Evolutionary conservation across 1,284 basidiomycete genomes (phyloP).

Genomic region (Apiotrichum gamsii): DNA sequence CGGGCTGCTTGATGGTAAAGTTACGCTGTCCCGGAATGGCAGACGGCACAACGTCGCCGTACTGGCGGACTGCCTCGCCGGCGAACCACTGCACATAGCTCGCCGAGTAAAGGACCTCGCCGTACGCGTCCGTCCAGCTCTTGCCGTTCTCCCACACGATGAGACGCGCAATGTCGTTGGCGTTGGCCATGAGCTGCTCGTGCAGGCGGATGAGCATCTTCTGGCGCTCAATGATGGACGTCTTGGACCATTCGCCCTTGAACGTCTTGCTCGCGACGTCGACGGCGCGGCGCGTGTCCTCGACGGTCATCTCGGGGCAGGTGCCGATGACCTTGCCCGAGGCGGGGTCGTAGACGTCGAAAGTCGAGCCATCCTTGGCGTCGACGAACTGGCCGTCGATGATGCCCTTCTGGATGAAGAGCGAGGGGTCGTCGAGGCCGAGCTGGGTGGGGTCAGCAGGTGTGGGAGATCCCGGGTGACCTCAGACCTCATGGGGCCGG

Average conservation of each 20-base stretch:
- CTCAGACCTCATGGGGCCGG: no score
- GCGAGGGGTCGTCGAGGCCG: slow-evolving; percentile 61
- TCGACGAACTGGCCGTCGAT: slow-evolving; percentile 79
- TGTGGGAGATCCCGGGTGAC: neutral
- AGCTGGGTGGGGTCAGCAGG: slow-evolving; percentile 21
- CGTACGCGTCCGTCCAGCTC: slow-evolving; percentile 70
- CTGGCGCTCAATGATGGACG: slow-evolving; percentile 50
- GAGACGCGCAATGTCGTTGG: slow-evolving; percentile 40
- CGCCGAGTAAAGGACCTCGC: slow-evolving; percentile 71
- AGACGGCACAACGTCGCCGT: slow-evolving; percentile 75
- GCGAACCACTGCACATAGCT: slow-evolving; percentile 82
- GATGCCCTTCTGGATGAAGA: slow-evolving; percentile 68
- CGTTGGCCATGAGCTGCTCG: slow-evolving; percentile 28
- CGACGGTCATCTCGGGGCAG: slow-evolving; percentile 76
- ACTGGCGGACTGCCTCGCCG: slow-evolving; percentile 71
- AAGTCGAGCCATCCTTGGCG: slow-evolving; percentile 63
- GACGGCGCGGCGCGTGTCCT: slow-evolving; percentile 74
- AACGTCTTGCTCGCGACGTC: slow-evolving; percentile 69
- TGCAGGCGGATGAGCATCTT: slow-evolving; percentile 30
- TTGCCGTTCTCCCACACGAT: slow-evolving; percentile 78
- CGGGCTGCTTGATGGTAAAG: slow-evolving; percentile 87
- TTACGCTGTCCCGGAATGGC: slow-evolving; percentile 68
- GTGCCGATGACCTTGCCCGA: slow-evolving; percentile 71
- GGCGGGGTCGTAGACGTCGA: slow-evolving; percentile 78
- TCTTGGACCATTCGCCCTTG: slow-evolving; percentile 70